A percentile compares a stretch with the other conserved stretches of the same genome.
Evolutionary conservation across 1,139 yeast genomes (phyloP).

Genomic region (Arxiozyma heterogenica): DNA sequence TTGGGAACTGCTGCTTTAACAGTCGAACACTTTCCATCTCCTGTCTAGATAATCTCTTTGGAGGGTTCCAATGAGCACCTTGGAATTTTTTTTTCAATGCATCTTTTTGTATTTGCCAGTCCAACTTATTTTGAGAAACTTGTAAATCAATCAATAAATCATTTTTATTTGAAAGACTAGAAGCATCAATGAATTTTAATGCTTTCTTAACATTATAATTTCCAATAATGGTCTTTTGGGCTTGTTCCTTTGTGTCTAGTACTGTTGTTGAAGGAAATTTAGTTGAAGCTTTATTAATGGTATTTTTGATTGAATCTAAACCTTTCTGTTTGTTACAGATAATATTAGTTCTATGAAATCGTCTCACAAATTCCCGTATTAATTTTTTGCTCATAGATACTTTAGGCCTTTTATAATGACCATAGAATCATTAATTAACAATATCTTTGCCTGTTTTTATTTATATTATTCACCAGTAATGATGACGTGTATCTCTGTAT

Average conservation of each 20-base stretch:
- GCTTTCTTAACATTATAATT: not conserved
- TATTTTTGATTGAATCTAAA: not conserved
- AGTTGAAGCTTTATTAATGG: not conserved
- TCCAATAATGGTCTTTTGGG: not conserved
- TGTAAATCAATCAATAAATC: not conserved
- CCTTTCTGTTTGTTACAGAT: not conserved
- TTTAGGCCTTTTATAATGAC: not conserved
- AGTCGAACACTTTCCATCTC: slow-evolving; percentile 59
- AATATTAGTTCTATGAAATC: not conserved
- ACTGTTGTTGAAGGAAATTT: not conserved
- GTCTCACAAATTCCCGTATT: not conserved
- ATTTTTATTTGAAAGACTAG: not conserved
- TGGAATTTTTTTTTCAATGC: slow-evolving; percentile 53
- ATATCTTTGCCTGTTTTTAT: not conserved
- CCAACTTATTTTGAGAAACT: slow-evolving; percentile 28
- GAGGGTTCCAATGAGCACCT: slow-evolving; percentile 57
- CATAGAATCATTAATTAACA: not conserved
- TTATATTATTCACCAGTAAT: not conserved
- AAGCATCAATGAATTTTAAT: not conserved
- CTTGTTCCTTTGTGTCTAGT: not conserved
- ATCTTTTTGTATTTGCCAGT: slow-evolving; percentile 62
- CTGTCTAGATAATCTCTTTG: slow-evolving; percentile 55
- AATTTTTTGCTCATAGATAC: not conserved
- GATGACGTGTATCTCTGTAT: not conserved
- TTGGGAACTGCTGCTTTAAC: slow-evolving; percentile 50